Evolutionary conservation across 2,329 filamentous ascomycete genomes (phyloP).

Genomic region (Diplodia scrobiculata): DNA sequence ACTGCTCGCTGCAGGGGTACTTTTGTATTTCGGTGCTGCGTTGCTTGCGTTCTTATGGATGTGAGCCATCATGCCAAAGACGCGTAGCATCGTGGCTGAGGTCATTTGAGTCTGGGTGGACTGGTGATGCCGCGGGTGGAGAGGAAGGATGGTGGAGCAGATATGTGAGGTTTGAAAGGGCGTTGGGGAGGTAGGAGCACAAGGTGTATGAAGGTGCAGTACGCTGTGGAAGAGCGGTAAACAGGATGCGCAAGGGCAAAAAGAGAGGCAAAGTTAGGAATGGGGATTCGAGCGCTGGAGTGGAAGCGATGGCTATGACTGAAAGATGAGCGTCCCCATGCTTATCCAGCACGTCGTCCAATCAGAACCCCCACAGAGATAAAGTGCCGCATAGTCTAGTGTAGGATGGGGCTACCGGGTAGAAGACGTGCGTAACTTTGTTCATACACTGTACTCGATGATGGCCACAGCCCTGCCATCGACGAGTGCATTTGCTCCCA

Average conservation of each 20-base stretch:
- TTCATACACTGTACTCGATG: too few relatives aligned
- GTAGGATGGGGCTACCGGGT: too few relatives aligned
- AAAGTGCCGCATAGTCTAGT: too few relatives aligned
- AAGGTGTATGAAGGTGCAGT: not conserved
- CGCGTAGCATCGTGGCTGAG: not conserved
- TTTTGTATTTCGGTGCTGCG: not conserved
- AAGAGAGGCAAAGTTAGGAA: not conserved
- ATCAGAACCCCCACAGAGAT: too few relatives aligned
- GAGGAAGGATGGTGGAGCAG: slow-evolving; percentile 1
- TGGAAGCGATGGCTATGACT: not conserved
- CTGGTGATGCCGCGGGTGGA: not conserved
- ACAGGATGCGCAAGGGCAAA: not conserved
- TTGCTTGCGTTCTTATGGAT: not conserved
- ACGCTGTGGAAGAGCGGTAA: not conserved
- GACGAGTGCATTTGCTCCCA: too few relatives aligned
- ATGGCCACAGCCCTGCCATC: too few relatives aligned
- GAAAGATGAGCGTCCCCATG: too few relatives aligned
- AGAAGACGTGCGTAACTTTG: too few relatives aligned
- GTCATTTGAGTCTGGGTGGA: slow-evolving; percentile 3
- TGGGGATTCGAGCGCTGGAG: not conserved
- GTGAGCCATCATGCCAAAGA: not conserved
- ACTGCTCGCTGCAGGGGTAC: not conserved
- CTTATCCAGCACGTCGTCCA: too few relatives aligned
- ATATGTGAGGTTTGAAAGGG: not conserved
- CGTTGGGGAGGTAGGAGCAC: not conserved